Evolutionary conservation across 768 basidiomycete species (phyloP).

Genomic region (Tricholoma flavovirens): DNA sequence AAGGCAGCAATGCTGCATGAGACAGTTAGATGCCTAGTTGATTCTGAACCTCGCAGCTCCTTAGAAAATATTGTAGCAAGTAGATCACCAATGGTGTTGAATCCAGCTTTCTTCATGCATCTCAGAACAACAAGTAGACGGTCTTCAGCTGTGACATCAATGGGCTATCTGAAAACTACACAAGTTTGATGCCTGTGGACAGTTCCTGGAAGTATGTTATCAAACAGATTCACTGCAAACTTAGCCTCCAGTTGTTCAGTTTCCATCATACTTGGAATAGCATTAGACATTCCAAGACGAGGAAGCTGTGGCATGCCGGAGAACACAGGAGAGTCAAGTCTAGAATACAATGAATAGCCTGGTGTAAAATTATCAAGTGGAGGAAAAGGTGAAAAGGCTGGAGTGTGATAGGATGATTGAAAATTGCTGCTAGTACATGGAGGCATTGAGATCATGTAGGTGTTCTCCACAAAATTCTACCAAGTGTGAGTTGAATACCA

Average conservation of each 20-base stretch:
- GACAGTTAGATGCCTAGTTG: neutral
- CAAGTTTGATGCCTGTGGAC: neutral
- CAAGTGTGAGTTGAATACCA: too few relatives aligned
- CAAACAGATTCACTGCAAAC: neutral
- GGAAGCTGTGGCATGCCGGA: neutral
- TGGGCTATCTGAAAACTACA: neutral
- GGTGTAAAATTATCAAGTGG: neutral
- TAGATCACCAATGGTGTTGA: neutral
- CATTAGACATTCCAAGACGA: neutral
- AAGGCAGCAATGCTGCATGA: neutral
- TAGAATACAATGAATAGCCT: neutral
- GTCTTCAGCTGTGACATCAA: neutral
- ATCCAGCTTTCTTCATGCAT: slow-evolving; percentile 1
- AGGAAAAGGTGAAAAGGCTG: too few relatives aligned
- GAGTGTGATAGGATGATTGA: too few relatives aligned
- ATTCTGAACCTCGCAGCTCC: neutral
- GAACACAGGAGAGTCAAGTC: neutral
- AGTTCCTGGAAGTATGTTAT: neutral
- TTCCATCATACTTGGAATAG: neutral
- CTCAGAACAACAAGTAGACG: neutral
- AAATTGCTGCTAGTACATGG: too few relatives aligned
- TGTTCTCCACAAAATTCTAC: too few relatives aligned
- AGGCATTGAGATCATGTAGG: too few relatives aligned
- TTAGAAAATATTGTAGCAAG: neutral
- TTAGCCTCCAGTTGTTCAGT: neutral